Evolutionary conservation across 2,329 filamentous ascomycete species (phyloP), one percentile per base, ranked within the genome.

Genomic region (Septoria linicola): DNA sequence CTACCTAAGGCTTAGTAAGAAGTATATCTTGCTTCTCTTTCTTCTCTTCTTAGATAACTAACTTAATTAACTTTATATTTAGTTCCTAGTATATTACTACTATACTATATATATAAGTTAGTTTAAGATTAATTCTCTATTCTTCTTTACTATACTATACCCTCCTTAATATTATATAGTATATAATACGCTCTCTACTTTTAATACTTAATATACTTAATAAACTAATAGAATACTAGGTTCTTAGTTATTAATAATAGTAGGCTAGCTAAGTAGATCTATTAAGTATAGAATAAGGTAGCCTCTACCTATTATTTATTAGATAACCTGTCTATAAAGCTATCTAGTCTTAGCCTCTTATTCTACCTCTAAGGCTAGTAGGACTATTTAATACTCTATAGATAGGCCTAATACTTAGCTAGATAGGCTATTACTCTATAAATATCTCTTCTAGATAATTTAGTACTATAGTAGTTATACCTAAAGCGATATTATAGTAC

Each of bases 161-260:
- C n/a, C n/a, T n/a, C n/a, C n/a, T n/a, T n/a, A n/a, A n/a, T n/a
- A n/a, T n/a, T n/a, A n/a, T n/a, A n/a, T n/a, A n/a, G n/a, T n/a
- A n/a, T n/a, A n/a, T n/a, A n/a, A n/a, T n/a, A n/a, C n/a, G n/a
- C n/a, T n/a, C n/a, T n/a, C n/a, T n/a, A n/a, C n/a, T n/a, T n/a
- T n/a, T n/a, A n/a, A n/a, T n/a, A n/a, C n/a, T n/a, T n/a, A n/a
- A 37, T 37, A 37, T 37, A 37, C 34, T 37, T 17, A 19, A 37
- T 37, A 37, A 37, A 37, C 34, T 37, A 37, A 14, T 17, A 10
- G 19, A 37, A 37, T 37, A 37, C 19, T 17, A 17, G 19, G 34
- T 37, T 8, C 19, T 37, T 37, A 37, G 34, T 37, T 37, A 17
- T 37, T 37, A 37, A 37, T 37, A 37, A 37, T 37, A 37, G 14